A percentile compares a stretch with the other conserved stretches of the same genome.
Evolutionary conservation across 2,329 filamentous ascomycete genomes (phyloP).

Genomic region (Cordyceps fumosorosea): DNA sequence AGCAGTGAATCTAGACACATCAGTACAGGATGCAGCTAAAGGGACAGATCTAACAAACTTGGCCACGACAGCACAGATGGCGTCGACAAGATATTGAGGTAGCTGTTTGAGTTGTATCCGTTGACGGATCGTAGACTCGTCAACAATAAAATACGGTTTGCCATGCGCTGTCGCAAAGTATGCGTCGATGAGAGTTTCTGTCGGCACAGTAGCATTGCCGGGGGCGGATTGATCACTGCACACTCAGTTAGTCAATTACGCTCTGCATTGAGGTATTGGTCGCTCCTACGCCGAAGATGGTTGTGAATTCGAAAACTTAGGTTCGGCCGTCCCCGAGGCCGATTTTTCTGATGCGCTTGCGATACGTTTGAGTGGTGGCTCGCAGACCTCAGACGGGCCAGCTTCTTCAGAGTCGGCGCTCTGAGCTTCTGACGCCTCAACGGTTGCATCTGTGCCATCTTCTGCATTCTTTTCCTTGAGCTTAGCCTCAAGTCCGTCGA

Average conservation of each 20-base stretch:
- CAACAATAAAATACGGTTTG: conserved; percentile 75
- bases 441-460: conserved; percentile 3
- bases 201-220: conserved; percentile 34
- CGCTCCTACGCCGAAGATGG: conserved; percentile 1
- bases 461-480: conserved; percentile 59
- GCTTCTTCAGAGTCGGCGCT: conserved; percentile 14
- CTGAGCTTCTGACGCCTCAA: conserved; percentile 1
- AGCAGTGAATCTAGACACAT: conserved; percentile 54
- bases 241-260: conserved; percentile 6
- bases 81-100: conserved; percentile 45
- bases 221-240: conserved; percentile 40
- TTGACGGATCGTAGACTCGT: conserved; percentile 69
- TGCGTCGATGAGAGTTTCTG: conserved; percentile 63
- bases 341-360: conserved; percentile 30
- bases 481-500: conserved; percentile 76
- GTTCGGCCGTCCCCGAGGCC: conserved; percentile 30
- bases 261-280: background rate
- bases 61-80: conserved; percentile 55
- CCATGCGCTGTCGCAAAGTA: conserved; percentile 77
- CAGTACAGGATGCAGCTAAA: conserved; percentile 15
- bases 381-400: conserved; percentile 25
- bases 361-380: conserved; percentile 35
- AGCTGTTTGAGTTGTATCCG: conserved; percentile 63
- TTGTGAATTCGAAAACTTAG: conserved; percentile 30
- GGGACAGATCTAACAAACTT: conserved; percentile 38